Evolutionary conservation across 2,329 filamentous ascomycete species (phyloP).

Genomic region (Botrytis deweyae): DNA sequence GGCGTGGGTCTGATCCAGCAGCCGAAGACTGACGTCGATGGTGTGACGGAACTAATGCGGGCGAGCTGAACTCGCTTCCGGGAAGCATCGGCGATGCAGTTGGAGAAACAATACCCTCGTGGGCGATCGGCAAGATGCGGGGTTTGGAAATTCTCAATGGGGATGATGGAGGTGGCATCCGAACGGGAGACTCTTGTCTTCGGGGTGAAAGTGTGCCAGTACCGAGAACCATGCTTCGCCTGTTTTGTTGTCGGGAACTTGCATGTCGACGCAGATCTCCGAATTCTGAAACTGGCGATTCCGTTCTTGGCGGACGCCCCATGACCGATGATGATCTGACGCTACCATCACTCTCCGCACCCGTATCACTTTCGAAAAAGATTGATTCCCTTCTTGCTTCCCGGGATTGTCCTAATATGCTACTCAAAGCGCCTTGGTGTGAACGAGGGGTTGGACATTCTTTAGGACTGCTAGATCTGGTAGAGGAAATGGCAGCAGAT

Average conservation of each 20-base stretch:
- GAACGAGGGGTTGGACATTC: conserved; percentile 91
- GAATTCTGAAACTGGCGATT: conserved; percentile 88
- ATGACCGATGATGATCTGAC: conserved; percentile 75
- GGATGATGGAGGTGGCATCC: conserved; percentile 73
- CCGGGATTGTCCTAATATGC: conserved; percentile 56
- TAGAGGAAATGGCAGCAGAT: conserved; percentile 58
- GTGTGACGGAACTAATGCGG: conserved; percentile 62
- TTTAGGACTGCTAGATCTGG: conserved; percentile 78
- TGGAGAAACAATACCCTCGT: conserved; percentile 74
- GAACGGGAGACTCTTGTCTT: conserved; percentile 85
- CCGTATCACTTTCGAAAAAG: conserved; percentile 76
- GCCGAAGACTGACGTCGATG: conserved; percentile 91
- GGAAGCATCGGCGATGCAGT: conserved; percentile 86
- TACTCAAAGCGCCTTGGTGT: conserved; percentile 57
- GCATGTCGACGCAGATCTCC: conserved; percentile 72
- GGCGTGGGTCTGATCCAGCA: conserved; percentile 66
- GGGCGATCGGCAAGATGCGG: conserved; percentile 57
- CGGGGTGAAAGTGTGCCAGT: conserved; percentile 76
- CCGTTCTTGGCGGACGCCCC: conserved; percentile 70
- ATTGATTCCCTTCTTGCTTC: conserved; percentile 74
- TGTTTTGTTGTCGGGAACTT: conserved; percentile 79
- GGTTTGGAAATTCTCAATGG: conserved; percentile 85
- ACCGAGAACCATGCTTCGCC: conserved; percentile 75
- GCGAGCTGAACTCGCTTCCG: conserved; percentile 77
- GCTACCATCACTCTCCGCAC: conserved; percentile 75